Percentiles rank a stretch among this genome's conserved stretches.
Conservation (phyloP, 2,329 filamentous ascomycete genomes). For the Fusarium staphyleae region DNA sequence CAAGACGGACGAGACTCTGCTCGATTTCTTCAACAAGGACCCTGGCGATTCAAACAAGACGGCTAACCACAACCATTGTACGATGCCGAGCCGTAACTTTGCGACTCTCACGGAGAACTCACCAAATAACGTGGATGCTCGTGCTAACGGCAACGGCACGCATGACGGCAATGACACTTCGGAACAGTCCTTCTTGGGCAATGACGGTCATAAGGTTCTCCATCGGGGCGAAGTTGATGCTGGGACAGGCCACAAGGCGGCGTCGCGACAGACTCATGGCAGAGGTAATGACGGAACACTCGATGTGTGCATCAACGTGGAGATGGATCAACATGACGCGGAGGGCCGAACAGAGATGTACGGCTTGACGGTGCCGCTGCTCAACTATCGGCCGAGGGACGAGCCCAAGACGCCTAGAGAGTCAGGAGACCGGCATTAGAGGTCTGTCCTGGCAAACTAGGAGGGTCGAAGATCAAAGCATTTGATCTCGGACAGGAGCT, state of each 20-base stretch:
- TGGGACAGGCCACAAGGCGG: constrained; percentile 79
- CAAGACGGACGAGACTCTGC: constrained; percentile 89
- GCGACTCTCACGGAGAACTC: constrained; percentile 89
- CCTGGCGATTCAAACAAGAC: constrained; percentile 81
- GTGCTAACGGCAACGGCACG: constrained; percentile 36
- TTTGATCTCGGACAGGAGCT: constrained; percentile 2
- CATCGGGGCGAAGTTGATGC: constrained; percentile 79
- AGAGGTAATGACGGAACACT: constrained; percentile 67
- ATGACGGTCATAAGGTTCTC: constrained; percentile 74
- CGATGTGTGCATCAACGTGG: constrained; percentile 85
- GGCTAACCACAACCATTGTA: constrained; percentile 78
- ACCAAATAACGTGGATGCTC: constrained; percentile 55
- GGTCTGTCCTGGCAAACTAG: background rate
- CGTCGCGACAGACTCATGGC: constrained; percentile 62
- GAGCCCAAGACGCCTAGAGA: constrained; percentile 39
- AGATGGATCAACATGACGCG: constrained; percentile 83
- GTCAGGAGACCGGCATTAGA: constrained; percentile 29
- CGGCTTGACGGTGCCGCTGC: constrained; percentile 81
- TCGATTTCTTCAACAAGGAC: constrained; percentile 90
- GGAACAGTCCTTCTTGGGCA: constrained; percentile 49
- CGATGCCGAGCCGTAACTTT: constrained; percentile 93
- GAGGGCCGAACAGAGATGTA: constrained; percentile 83
- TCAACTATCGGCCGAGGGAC: constrained; percentile 53
- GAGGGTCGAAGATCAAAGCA: background rate
- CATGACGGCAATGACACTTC: constrained; percentile 27